These are phyloP conservation scores for Macrotyloma uniflorum DNA, from an alignment of 306 rosid species.

Conservation along the genomic window DNA sequence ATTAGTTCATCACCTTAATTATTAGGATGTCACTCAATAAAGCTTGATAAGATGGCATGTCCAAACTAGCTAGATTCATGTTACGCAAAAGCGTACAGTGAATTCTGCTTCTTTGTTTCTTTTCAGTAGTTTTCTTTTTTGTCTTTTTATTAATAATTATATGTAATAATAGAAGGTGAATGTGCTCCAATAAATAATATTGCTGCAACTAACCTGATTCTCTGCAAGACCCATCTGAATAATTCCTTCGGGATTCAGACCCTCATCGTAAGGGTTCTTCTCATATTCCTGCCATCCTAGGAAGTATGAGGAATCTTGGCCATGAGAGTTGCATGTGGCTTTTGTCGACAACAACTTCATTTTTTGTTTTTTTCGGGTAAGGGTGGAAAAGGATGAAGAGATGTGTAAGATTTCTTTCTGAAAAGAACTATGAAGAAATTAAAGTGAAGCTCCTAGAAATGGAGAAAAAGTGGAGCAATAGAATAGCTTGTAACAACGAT, in stretches of 20 bases:
- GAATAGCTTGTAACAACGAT: background rate
- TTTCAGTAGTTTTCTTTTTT: background rate
- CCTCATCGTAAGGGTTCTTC: conserved; percentile 73
- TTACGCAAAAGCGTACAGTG: conserved; percentile 11
- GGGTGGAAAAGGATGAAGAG: background rate
- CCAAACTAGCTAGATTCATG: conserved; percentile 18
- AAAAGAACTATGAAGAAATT: background rate
- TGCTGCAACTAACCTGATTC: conserved; percentile 62
- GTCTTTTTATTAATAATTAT: background rate
- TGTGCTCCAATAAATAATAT: conserved; percentile 6
- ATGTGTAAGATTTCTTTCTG: background rate
- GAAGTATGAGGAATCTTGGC: conserved; percentile 98
- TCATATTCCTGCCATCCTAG: conserved; percentile 94
- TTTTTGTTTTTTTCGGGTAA: conserved; percentile 5
- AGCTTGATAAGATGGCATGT: conserved; percentile 23
- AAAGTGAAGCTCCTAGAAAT: background rate
- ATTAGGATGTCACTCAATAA: conserved; percentile 7
- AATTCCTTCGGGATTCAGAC: conserved; percentile 77
- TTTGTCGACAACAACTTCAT: conserved; percentile 74
- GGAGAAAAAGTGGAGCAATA: background rate
- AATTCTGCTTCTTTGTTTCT: conserved; percentile 23
- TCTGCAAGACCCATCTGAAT: conserved; percentile 99
- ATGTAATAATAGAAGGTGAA: background rate
- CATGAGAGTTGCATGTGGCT: conserved; percentile 86
- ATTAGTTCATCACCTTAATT: conserved; percentile 37